Base-by-base conservation (phyloP, 1,284 basidiomycete species). In the Erythrobasidium hasegawianum region DNA sequence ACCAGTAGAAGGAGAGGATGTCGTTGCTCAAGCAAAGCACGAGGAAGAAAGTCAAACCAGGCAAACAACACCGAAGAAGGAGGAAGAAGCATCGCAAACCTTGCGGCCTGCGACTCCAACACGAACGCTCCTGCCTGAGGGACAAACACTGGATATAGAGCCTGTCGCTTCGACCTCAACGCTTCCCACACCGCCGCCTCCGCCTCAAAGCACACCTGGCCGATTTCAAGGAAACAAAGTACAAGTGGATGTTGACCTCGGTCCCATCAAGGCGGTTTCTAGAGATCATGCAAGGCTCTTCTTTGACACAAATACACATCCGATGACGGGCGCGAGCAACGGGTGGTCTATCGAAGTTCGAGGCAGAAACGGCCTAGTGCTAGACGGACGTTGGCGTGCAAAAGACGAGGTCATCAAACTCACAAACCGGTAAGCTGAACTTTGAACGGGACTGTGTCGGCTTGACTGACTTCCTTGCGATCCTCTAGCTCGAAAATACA, bases 401-500 rank as follows among this genome's bases (percentile, higher is more conserved):
- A 88, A 88, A 75, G 90, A 92, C 16, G 87, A 88, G 68, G 84
- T 87, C 68, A 89, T 93, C 24, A 84, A 88, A 29, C 81, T 97
- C 39, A 82, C 85, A 54, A 88, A 90, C 77, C 84, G 89, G 92
- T 91, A 68, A 64, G 84, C 80, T n/a, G n/a, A n/a, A n/a, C n/a
- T n/a, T n/a, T n/a, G n/a, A n/a, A n/a, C n/a, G n/a, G n/a, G n/a
- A n/a, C n/a, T n/a, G n/a, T n/a, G n/a, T n/a, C n/a, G n/a, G n/a
- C n/a, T n/a, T n/a, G n/a, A n/a, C n/a, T n/a, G n/a, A n/a, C n/a
- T n/a, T n/a, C n/a, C n/a, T n/a, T n/a, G n/a, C n/a, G n/a, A n/a
- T n/a, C n/a, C n/a, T n/a, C n/a, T n/a, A 97, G 95, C 75, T 95
- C 96, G 60, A 91, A 94, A 79, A 95, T 99, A 72, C 96, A 97